A percentile compares a stretch with the other conserved stretches of the same genome.
These are phyloP conservation scores for Neospora caninum DNA, from an alignment of 169 alveolate genomes.

Conservation along the genomic window DNA sequence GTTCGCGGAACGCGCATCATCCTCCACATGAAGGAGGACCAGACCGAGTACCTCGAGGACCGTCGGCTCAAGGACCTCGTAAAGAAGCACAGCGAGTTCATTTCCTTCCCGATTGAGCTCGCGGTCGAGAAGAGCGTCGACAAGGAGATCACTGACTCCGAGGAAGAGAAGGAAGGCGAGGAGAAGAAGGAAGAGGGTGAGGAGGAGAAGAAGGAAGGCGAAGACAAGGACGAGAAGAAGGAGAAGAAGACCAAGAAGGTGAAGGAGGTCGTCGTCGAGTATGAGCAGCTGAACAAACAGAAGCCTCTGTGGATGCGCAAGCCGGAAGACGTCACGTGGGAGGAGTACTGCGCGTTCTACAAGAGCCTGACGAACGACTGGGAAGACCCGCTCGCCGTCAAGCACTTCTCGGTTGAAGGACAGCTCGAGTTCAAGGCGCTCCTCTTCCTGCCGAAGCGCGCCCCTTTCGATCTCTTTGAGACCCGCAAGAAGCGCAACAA, in stretches of 20 bases:
- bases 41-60: conserved; percentile 97
- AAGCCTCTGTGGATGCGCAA: conserved; percentile 99
- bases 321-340: conserved; percentile 98
- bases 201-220: conserved; percentile 79
- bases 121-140: conserved; percentile 97
- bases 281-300: conserved; percentile 97
- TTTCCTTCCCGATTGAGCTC: conserved; percentile 98
- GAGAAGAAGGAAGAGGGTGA: conserved; percentile 78
- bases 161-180: conserved; percentile 92
- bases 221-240: conserved; percentile 88
- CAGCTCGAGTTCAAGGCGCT: conserved; percentile 99
- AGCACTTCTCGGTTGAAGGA: conserved; percentile 98
- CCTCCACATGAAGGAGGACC: conserved; percentile 96
- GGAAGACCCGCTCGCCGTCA: conserved; percentile 99
- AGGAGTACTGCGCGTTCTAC: conserved; percentile 99
- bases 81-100: conserved; percentile 99
- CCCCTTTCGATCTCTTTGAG: conserved; percentile 99
- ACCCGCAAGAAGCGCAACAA: conserved; percentile 98
- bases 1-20: conserved; percentile 97
- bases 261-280: conserved; percentile 96
- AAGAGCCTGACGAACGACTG: conserved; percentile 98
- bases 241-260: conserved; percentile 97
- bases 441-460: conserved; percentile 99
- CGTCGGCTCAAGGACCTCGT: conserved; percentile 97
- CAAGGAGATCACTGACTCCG: conserved; percentile 98